These are phyloP conservation scores for Aspergillus conjunctus DNA, from an alignment of 495 filamentous ascomycete genomes.

Conservation along the genomic window DNA sequence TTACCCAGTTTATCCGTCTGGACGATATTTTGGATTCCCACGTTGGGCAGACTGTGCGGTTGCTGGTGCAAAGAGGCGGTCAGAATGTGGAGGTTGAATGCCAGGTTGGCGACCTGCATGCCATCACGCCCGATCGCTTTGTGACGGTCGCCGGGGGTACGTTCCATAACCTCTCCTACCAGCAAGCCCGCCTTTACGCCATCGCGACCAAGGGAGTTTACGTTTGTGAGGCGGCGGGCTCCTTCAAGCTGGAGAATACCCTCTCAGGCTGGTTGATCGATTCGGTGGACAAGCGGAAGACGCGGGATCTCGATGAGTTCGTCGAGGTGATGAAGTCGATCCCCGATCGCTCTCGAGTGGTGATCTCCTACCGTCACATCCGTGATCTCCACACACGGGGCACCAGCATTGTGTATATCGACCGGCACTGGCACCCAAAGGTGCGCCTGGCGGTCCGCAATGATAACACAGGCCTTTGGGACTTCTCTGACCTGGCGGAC, in stretches of 20 bases:
- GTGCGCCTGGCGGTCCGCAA: constrained; percentile 94
- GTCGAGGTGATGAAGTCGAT: constrained; percentile 88
- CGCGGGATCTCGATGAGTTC: constrained; percentile 83
- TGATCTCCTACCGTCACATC: constrained; percentile 93
- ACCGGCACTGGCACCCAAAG: constrained; percentile 91
- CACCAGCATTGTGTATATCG: constrained; percentile 88
- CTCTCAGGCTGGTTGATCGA: constrained; percentile 93
- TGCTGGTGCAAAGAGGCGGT: constrained; percentile 86
- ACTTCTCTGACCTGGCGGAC: constrained; percentile 83
- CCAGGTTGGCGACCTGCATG: constrained; percentile 85
- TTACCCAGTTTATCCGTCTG: constrained; percentile 92
- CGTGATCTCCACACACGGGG: constrained; percentile 92
- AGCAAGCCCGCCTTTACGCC: constrained; percentile 90
- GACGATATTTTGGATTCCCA: constrained; percentile 90
- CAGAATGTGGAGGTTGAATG: constrained; percentile 84
- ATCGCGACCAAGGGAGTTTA: constrained; percentile 90
- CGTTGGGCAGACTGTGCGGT: constrained; percentile 70
- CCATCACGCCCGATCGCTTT: constrained; percentile 93
- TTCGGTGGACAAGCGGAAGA: constrained; percentile 85
- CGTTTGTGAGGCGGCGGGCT: constrained; percentile 92
- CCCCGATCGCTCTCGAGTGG: constrained; percentile 84
- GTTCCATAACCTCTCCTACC: constrained; percentile 96
- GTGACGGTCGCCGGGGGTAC: constrained; percentile 89
- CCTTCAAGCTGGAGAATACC: constrained; percentile 89
- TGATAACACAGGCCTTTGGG: constrained; percentile 88